These are phyloP conservation scores for Candida albicans DNA, from an alignment of 1,139 yeast genomes.

Conservation along the genomic window DNA sequence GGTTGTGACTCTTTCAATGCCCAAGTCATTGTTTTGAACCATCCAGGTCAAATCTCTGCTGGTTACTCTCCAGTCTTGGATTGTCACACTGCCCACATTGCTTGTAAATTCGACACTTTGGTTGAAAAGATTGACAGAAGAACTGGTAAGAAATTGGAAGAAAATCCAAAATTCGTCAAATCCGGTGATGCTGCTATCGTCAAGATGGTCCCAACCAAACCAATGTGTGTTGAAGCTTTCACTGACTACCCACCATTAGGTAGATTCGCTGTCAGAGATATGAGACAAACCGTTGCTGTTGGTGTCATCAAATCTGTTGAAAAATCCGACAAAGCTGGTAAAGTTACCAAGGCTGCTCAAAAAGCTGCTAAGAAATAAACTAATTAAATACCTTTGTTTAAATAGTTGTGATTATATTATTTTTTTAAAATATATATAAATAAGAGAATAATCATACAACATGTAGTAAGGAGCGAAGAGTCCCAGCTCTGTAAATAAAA, in stretches of 20 bases:
- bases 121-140: constrained; percentile 91
- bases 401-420: constrained; percentile 1
- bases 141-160: constrained; percentile 87
- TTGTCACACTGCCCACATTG: constrained; percentile 95
- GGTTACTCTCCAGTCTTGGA: constrained; percentile 94
- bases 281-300: constrained; percentile 99
- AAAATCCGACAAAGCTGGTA: constrained; percentile 93
- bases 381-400: neutral
- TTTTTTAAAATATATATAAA: neutral
- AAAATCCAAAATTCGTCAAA: constrained; percentile 81
- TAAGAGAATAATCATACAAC: neutral
- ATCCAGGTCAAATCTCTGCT: constrained; percentile 91
- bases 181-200: constrained; percentile 95
- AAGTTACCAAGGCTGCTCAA: constrained; percentile 99
- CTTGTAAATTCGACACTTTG: constrained; percentile 85
- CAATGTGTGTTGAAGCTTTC: constrained; percentile 97
- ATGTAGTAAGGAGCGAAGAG: neutral
- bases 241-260: constrained; percentile 98
- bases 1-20: constrained; percentile 83
- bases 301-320: constrained; percentile 99
- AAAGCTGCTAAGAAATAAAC: constrained; percentile 97
- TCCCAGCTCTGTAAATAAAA: too few relatives aligned
- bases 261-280: constrained; percentile 99
- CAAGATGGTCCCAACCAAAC: constrained; percentile 90
- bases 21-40: constrained; percentile 88